These are phyloP conservation scores for Kluyveromyces wickerhamii DNA, from an alignment of 805 yeast genomes.

Conservation along the genomic window DNA sequence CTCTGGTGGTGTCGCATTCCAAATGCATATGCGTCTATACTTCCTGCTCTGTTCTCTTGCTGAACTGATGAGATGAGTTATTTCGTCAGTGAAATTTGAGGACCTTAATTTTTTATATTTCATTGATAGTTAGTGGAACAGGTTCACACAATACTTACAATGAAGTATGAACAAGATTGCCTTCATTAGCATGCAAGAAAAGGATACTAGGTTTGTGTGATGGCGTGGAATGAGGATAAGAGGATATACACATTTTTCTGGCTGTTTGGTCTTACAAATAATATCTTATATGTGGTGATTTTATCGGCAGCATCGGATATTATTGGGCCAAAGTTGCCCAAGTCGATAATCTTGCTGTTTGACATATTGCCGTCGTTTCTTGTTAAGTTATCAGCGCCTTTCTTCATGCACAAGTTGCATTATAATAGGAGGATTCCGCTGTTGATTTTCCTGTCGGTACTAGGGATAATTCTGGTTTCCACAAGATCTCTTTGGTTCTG, in stretches of 20 bases:
- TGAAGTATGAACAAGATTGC: too few relatives aligned
- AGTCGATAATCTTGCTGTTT: conserved; percentile 75
- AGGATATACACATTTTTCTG: conserved; percentile 52
- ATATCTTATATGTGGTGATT: conserved; percentile 84
- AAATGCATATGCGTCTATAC: too few relatives aligned
- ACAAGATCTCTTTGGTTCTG: conserved; percentile 32
- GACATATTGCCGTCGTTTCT: conserved; percentile 80
- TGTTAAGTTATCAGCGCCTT: conserved; percentile 68
- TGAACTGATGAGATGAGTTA: too few relatives aligned
- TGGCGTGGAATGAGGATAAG: background rate
- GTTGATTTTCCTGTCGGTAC: conserved; percentile 49
- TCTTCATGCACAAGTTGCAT: conserved; percentile 59
- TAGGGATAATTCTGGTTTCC: conserved; percentile 66
- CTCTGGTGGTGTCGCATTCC: too few relatives aligned
- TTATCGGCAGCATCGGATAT: conserved; percentile 87
- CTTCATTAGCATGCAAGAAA: too few relatives aligned
- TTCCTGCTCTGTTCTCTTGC: too few relatives aligned
- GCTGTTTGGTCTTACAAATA: conserved; percentile 80
- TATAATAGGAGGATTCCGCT: conserved; percentile 47
- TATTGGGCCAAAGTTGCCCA: conserved; percentile 77
- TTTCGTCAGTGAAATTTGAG: too few relatives aligned
- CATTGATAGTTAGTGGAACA: too few relatives aligned
- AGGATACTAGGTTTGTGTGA: too few relatives aligned
- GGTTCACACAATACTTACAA: too few relatives aligned
- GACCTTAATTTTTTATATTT: too few relatives aligned